These are phyloP conservation scores for Proliferodiscus dingleyae DNA, from an alignment of 2,329 filamentous ascomycete genomes.

Conservation along the genomic window DNA sequence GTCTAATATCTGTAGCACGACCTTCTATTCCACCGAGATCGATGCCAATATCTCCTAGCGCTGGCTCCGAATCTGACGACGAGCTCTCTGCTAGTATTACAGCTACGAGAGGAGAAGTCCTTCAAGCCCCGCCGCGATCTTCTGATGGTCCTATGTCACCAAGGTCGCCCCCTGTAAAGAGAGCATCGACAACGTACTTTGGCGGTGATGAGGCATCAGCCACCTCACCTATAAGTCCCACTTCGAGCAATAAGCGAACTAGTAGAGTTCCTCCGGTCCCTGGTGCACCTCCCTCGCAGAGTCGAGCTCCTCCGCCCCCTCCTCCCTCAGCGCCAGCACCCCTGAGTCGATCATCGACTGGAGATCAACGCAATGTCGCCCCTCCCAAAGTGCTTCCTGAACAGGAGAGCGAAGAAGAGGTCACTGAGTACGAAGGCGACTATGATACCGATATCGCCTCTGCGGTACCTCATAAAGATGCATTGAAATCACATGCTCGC, in stretches of 20 bases:
- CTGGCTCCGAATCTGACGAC: constrained; percentile 84
- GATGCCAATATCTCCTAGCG: constrained; percentile 58
- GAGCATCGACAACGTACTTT: constrained; percentile 34
- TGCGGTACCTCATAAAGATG: constrained; percentile 91
- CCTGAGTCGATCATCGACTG: constrained; percentile 54
- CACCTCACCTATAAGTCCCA: constrained; percentile 34
- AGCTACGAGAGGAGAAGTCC: constrained; percentile 34
- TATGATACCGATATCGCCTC: constrained; percentile 97
- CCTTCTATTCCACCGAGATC: constrained; percentile 52
- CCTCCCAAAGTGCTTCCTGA: constrained; percentile 42
- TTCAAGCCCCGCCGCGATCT: constrained; percentile 42
- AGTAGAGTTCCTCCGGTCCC: constrained; percentile 62
- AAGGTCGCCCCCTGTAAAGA: constrained; percentile 37
- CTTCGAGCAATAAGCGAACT: constrained; percentile 45
- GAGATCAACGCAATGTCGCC: constrained; percentile 44
- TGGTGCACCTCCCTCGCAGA: constrained; percentile 48
- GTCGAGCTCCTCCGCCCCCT: constrained; percentile 62
- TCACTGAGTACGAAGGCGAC: constrained; percentile 93
- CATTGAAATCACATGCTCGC: constrained; percentile 73
- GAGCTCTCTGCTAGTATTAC: constrained; percentile 60
- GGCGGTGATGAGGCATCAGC: constrained; percentile 34
- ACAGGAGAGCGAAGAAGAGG: constrained; percentile 67
- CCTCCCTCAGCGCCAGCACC: constrained; percentile 48
- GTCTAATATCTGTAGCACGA: constrained; percentile 49
- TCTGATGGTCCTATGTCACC: constrained; percentile 37